These are phyloP conservation scores for Solioccasus polychromus DNA, from an alignment of 768 basidiomycete species.

Conservation along the genomic window DNA sequence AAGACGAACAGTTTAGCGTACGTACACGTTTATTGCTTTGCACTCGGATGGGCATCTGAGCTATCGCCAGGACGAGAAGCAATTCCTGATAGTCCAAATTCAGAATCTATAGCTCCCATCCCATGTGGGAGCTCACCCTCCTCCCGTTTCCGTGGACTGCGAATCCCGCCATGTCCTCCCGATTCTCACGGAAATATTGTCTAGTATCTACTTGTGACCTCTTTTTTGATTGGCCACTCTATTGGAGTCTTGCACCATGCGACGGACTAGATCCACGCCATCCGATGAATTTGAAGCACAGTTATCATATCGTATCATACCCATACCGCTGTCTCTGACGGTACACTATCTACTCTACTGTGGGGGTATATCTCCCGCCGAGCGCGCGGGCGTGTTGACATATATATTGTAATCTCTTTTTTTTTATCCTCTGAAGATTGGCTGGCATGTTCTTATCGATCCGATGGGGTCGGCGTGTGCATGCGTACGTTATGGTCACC, in stretches of 20 bases:
- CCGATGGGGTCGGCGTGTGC: too few relatives aligned
- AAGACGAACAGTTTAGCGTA: conserved; percentile 95
- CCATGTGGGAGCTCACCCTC: not conserved
- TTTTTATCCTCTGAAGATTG: not conserved
- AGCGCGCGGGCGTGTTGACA: not conserved
- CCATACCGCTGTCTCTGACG: conserved; percentile 7
- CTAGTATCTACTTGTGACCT: conserved; percentile 7
- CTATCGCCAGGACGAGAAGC: conserved; percentile 76
- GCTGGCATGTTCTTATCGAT: too few relatives aligned
- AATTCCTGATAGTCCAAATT: conserved; percentile 92
- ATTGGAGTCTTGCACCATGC: not conserved
- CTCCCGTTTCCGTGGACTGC: not conserved
- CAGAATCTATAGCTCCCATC: conserved; percentile 67
- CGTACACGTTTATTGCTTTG: conserved; percentile 16
- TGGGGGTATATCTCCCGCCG: not conserved
- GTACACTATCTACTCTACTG: conserved; percentile 3
- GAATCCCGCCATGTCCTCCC: not conserved
- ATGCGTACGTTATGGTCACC: too few relatives aligned
- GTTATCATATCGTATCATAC: conserved; percentile 9
- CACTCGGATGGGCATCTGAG: not conserved
- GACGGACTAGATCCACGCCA: not conserved
- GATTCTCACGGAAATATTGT: not conserved
- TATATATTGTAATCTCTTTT: not conserved
- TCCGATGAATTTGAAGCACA: not conserved
- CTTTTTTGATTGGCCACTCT: not conserved